Conservation (phyloP, 345 rosid genomes). For the Melaleuca quinquenervia region DNA sequence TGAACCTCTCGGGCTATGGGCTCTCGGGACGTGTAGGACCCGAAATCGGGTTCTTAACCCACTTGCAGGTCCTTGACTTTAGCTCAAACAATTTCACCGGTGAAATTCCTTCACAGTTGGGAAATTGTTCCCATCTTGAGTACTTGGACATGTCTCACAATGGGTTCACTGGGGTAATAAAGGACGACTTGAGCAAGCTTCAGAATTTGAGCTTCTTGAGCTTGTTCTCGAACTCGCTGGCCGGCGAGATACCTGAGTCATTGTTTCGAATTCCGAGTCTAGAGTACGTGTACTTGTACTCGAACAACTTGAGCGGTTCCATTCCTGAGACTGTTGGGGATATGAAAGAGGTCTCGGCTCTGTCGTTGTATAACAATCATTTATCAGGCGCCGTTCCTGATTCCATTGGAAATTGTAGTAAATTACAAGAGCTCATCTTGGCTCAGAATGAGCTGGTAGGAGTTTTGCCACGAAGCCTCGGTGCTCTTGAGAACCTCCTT, state of each 20-base stretch:
- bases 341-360: constrained; percentile 17
- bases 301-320: constrained; percentile 50
- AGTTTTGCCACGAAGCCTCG: constrained; percentile 43
- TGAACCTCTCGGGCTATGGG: constrained; percentile 31
- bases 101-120: constrained; percentile 30
- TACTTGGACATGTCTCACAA: constrained; percentile 49
- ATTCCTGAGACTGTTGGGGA: constrained; percentile 50
- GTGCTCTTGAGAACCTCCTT: constrained; percentile 39
- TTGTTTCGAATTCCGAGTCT: constrained; percentile 33
- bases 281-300: constrained; percentile 19
- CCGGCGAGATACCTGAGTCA: constrained; percentile 45
- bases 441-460: constrained; percentile 38
- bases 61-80: constrained; percentile 37
- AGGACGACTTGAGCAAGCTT: constrained; percentile 24
- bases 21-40: constrained; percentile 56
- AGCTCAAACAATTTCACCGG: constrained; percentile 43
- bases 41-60: constrained; percentile 32
- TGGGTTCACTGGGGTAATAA: constrained; percentile 41
- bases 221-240: constrained; percentile 37
- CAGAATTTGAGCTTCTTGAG: constrained; percentile 13
- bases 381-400: constrained; percentile 60
- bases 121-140: constrained; percentile 37
- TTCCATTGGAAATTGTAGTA: constrained; percentile 49
- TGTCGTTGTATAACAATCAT: constrained; percentile 30
- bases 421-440: constrained; percentile 32